Percentiles rank a stretch among this genome's conserved stretches.
These are phyloP conservation scores for Lactifluus pinguis DNA, from an alignment of 768 basidiomycete genomes.

Conservation along the genomic window DNA sequence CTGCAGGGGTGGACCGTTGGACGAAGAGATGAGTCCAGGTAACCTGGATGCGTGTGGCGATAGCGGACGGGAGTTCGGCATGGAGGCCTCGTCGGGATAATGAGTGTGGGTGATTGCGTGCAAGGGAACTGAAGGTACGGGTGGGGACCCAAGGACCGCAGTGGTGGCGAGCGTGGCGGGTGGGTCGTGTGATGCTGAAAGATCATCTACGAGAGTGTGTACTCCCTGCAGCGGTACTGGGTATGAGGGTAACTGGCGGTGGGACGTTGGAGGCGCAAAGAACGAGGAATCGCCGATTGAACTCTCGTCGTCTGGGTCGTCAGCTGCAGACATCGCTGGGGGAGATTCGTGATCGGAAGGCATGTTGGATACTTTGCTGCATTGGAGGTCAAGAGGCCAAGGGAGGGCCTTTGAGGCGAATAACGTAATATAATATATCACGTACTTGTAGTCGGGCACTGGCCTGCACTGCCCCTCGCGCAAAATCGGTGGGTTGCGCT, in stretches of 20 bases:
- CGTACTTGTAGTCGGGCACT: conserved; percentile 12
- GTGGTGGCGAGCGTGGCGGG: neutral
- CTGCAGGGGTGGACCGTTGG: neutral
- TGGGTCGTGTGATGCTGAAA: neutral
- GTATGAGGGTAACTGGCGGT: neutral
- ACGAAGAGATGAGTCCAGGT: neutral
- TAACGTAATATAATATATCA: conserved; percentile 12
- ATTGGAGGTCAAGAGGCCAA: conserved; percentile 3
- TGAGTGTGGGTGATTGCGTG: neutral
- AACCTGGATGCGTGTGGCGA: conserved; percentile 6
- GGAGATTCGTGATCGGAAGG: conserved; percentile 8
- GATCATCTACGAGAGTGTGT: neutral
- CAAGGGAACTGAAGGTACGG: neutral
- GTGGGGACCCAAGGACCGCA: neutral
- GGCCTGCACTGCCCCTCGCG: conserved; percentile 17
- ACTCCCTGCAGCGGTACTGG: neutral
- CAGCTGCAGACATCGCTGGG: neutral
- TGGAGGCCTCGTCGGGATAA: neutral
- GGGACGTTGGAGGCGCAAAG: conserved; percentile 7
- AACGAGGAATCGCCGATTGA: conserved; percentile 8
- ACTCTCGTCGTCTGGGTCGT: neutral
- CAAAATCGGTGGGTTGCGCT: conserved; percentile 3
- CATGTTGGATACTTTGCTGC: conserved; percentile 12
- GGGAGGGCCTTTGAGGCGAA: neutral
- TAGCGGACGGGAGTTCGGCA: neutral